phyloP scores from a whole-genome alignment of 2,329 filamentous ascomycete genomes.

The Ilyonectria mors-panacis region DNA sequence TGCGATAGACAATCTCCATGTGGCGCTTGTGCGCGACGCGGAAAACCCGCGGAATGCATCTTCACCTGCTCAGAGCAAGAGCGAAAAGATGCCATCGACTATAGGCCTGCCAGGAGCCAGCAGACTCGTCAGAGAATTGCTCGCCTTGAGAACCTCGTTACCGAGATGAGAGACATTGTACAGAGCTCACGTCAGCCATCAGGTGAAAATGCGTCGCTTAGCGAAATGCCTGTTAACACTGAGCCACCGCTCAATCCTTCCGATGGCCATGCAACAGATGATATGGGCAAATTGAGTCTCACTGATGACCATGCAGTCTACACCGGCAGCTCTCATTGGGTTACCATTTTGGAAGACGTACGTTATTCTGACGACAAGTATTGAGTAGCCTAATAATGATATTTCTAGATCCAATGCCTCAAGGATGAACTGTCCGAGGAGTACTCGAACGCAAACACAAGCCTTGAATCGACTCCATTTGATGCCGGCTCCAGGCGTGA shows the following conservation, averaged over 20 bases:
- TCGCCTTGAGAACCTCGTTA: constrained; percentile 36
- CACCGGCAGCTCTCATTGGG: constrained; percentile 26
- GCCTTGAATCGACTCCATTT: constrained; percentile 4
- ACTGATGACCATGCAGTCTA: constrained; percentile 17
- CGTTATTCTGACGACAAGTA: neutral
- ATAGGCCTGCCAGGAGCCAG: constrained; percentile 26
- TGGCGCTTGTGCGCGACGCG: constrained; percentile 20
- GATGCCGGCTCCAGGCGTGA: neutral
- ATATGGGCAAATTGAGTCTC: constrained; percentile 20
- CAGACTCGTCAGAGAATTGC: constrained; percentile 37
- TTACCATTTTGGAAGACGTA: constrained; percentile 23
- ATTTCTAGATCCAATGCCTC: constrained; percentile 14
- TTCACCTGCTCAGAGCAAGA: constrained; percentile 35
- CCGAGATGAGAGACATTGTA: constrained; percentile 31
- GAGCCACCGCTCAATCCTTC: neutral
- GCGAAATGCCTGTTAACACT: neutral
- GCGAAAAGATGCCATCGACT: constrained; percentile 36
- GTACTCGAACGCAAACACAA: neutral
- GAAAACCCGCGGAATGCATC: constrained; percentile 23
- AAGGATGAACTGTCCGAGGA: constrained; percentile 24
- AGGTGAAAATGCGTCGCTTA: neutral
- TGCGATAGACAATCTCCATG: constrained; percentile 27
- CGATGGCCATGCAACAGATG: constrained; percentile 3
- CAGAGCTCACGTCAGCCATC: constrained; percentile 9
- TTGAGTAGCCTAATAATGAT: neutral